phyloP scores from a whole-genome alignment of 257 asterid genomes.

The Mitragyna speciosa region DNA sequence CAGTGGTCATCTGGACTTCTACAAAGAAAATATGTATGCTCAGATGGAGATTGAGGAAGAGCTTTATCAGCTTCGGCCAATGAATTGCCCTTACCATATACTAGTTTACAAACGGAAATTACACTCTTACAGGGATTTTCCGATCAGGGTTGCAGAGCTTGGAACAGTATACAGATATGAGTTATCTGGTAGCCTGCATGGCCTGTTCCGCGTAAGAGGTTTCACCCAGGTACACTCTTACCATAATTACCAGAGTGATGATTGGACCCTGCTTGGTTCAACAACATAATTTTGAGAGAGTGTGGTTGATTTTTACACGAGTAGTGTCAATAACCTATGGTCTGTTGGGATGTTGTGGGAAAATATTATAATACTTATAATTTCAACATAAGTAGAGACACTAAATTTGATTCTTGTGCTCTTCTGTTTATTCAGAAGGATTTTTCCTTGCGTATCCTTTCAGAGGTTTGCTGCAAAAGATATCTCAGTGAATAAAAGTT shows the following conservation, averaged over 20 bases:
- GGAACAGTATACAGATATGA: constrained; percentile 97
- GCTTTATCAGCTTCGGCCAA: constrained; percentile 95
- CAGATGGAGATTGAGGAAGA: constrained; percentile 93
- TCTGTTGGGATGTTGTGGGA: too few relatives aligned
- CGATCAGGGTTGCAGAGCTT: constrained; percentile 94
- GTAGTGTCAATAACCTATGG: background rate
- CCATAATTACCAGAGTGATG: background rate
- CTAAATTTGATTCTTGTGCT: background rate
- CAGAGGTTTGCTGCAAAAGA: background rate
- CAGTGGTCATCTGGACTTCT: constrained; percentile 95
- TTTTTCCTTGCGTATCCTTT: background rate
- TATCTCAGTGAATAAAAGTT: background rate
- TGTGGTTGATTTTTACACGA: background rate
- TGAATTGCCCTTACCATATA: constrained; percentile 98
- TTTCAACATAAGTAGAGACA: background rate
- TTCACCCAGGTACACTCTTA: constrained; percentile 73
- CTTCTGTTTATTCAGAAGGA: background rate
- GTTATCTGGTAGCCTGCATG: constrained; percentile 95
- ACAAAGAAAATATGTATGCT: constrained; percentile 90
- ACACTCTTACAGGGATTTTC: constrained; percentile 89
- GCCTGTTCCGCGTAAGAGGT: constrained; percentile 95
- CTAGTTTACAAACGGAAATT: constrained; percentile 71
- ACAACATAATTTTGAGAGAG: background rate
- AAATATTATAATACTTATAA: too few relatives aligned
- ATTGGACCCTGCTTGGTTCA: background rate